A percentile compares a stretch with the other conserved stretches of the same genome.
These are phyloP conservation scores for Oenanthe javanica DNA, from an alignment of 140 eudicot genomes.

Conservation along the genomic window DNA sequence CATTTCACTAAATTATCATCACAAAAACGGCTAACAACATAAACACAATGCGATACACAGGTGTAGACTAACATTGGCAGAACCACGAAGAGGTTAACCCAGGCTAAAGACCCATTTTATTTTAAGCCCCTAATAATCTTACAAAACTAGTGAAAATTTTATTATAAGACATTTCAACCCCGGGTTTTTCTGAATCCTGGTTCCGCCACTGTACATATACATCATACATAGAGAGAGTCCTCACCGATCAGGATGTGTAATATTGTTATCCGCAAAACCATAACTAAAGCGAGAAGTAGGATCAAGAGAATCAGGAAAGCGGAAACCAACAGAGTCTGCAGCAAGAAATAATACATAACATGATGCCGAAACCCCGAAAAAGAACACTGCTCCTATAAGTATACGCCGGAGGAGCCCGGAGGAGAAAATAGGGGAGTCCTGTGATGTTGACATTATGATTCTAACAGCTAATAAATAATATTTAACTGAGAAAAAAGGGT, in stretches of 20 bases:
- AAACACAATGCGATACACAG: too few relatives aligned
- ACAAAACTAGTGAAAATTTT: too few relatives aligned
- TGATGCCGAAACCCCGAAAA: slow-evolving; percentile 24
- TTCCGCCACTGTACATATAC: background rate
- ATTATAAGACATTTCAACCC: too few relatives aligned
- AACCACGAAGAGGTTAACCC: too few relatives aligned
- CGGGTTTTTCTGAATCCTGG: too few relatives aligned
- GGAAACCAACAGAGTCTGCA: slow-evolving; percentile 14
- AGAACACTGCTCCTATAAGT: slow-evolving; percentile 24
- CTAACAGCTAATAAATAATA: background rate
- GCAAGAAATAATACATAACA: slow-evolving; percentile 30
- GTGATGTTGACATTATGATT: background rate
- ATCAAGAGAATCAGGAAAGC: background rate
- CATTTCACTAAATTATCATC: background rate
- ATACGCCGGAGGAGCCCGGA: slow-evolving; percentile 27
- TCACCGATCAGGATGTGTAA: background rate
- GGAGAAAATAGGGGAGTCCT: slow-evolving; percentile 9
- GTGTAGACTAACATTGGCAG: too few relatives aligned
- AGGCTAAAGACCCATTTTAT: too few relatives aligned
- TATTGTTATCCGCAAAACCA: background rate
- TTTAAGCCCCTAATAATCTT: too few relatives aligned
- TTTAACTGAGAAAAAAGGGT: background rate
- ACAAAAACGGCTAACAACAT: too few relatives aligned
- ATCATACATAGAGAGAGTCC: background rate
- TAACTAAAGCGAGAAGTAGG: background rate